Evolutionary conservation across 768 basidiomycete genomes (phyloP).

Genomic region (Rhizopogon salebrosus): DNA sequence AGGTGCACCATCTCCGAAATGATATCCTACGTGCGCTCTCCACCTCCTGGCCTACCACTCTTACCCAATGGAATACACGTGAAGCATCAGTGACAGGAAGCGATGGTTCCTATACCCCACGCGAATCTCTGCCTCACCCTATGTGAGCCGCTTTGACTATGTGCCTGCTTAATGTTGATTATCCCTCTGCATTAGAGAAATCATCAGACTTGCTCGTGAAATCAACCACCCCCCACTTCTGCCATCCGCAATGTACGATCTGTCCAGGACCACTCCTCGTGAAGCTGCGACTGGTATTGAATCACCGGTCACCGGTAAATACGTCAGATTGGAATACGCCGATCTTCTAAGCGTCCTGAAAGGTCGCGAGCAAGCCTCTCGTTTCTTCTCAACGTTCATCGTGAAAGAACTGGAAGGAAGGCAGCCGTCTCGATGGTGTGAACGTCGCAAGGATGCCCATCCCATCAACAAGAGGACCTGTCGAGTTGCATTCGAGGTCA

Average conservation of each 20-base stretch:
- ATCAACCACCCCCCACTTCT: slow-evolving; percentile 52
- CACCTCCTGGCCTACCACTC: slow-evolving; percentile 54
- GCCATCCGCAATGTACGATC: slow-evolving; percentile 76
- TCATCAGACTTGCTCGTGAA: slow-evolving; percentile 64
- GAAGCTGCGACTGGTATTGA: slow-evolving; percentile 51
- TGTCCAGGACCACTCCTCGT: slow-evolving; percentile 64
- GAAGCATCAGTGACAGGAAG: slow-evolving; percentile 51
- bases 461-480: slow-evolving; percentile 47
- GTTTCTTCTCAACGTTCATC: slow-evolving; percentile 74
- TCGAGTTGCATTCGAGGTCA: slow-evolving; percentile 67
- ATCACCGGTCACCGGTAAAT: slow-evolving; percentile 32
- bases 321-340: slow-evolving; percentile 34
- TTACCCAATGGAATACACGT: slow-evolving; percentile 61
- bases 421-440: slow-evolving; percentile 42
- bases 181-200: slow-evolving; percentile 34
- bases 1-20: slow-evolving; percentile 50
- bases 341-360: slow-evolving; percentile 59
- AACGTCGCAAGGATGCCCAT: slow-evolving; percentile 43
- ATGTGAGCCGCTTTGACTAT: slow-evolving; percentile 41
- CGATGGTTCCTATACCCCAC: slow-evolving; percentile 52
- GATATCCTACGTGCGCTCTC: slow-evolving; percentile 52
- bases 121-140: slow-evolving; percentile 55
- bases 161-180: slow-evolving; percentile 4
- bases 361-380: slow-evolving; percentile 68
- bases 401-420: slow-evolving; percentile 70